A percentile compares a stretch with the other conserved stretches of the same genome.
Evolutionary conservation across 2,329 filamentous ascomycete species (phyloP).

Genomic region (Sclerotinia borealis): DNA sequence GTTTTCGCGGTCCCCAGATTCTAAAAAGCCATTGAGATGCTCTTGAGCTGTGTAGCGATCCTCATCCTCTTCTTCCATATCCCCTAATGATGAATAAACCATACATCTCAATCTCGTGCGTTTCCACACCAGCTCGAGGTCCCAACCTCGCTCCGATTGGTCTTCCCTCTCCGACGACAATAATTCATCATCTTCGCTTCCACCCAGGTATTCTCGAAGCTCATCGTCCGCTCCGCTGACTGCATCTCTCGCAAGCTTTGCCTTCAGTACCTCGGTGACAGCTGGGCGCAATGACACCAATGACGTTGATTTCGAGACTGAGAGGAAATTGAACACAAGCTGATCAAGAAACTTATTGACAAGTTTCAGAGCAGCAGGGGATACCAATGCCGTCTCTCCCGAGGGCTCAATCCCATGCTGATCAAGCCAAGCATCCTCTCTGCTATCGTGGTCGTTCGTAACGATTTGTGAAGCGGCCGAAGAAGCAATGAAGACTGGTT

Average conservation of each 20-base stretch:
- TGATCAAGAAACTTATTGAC: slow-evolving; percentile 94
- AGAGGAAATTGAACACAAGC: slow-evolving; percentile 85
- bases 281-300: slow-evolving; percentile 72
- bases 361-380: slow-evolving; percentile 64
- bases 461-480: slow-evolving; percentile 88
- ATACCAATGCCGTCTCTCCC: slow-evolving; percentile 65
- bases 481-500: slow-evolving; percentile 80
- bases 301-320: slow-evolving; percentile 69
- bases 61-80: slow-evolving; percentile 97
- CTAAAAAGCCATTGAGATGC: slow-evolving; percentile 53
- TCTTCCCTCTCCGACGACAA: slow-evolving; percentile 47
- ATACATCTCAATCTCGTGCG: slow-evolving; percentile 88
- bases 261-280: slow-evolving; percentile 80
- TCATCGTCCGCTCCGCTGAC: slow-evolving; percentile 81
- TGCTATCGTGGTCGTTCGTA: slow-evolving; percentile 77
- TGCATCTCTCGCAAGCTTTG: slow-evolving; percentile 79
- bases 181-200: slow-evolving; percentile 67
- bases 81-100: slow-evolving; percentile 94
- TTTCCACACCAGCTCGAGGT: slow-evolving; percentile 92
- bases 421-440: slow-evolving; percentile 63
- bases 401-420: slow-evolving; percentile 60
- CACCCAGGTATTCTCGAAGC: slow-evolving; percentile 79
- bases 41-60: slow-evolving; percentile 82
- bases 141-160: slow-evolving; percentile 60
- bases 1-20: slow-evolving; percentile 42